Conservation (phyloP, 2,329 filamentous ascomycete genomes). For the Monilinia aucupariae region DNA sequence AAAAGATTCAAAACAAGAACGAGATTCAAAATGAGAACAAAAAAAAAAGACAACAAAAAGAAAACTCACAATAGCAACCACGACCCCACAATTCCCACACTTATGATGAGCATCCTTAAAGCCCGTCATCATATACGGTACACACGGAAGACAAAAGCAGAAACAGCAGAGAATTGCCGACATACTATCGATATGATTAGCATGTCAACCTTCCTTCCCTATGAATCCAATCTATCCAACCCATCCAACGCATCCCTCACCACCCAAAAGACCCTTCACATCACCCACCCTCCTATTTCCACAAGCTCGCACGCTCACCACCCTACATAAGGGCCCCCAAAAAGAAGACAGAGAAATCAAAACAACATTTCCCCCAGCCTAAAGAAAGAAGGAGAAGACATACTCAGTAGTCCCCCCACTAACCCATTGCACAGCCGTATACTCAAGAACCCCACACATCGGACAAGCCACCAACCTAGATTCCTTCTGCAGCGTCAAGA, state of each 20-base stretch:
- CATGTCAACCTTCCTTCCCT: neutral
- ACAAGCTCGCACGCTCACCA: too few species aligned
- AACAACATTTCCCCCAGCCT: too few species aligned
- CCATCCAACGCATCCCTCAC: neutral
- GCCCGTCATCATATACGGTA: neutral
- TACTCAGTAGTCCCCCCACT: neutral
- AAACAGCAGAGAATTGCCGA: neutral
- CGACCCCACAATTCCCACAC: neutral
- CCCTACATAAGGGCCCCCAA: too few species aligned
- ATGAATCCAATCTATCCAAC: too few species aligned
- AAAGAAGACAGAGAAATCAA: too few species aligned
- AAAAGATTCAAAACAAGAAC: too few species aligned
- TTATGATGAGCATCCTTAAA: slow-evolving; percentile 5
- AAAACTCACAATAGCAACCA: slow-evolving; percentile 1
- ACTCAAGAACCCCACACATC: neutral
- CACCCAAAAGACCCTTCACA: neutral
- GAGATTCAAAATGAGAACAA: neutral
- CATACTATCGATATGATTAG: neutral
- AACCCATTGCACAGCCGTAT: neutral
- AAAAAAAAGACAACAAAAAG: neutral
- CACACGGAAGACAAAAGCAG: neutral
- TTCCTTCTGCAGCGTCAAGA: neutral
- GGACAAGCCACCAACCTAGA: neutral
- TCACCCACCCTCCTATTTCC: neutral
- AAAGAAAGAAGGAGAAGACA: neutral